Conservation (phyloP, 768 basidiomycete species). For the Saitozyma podzolica region DNA sequence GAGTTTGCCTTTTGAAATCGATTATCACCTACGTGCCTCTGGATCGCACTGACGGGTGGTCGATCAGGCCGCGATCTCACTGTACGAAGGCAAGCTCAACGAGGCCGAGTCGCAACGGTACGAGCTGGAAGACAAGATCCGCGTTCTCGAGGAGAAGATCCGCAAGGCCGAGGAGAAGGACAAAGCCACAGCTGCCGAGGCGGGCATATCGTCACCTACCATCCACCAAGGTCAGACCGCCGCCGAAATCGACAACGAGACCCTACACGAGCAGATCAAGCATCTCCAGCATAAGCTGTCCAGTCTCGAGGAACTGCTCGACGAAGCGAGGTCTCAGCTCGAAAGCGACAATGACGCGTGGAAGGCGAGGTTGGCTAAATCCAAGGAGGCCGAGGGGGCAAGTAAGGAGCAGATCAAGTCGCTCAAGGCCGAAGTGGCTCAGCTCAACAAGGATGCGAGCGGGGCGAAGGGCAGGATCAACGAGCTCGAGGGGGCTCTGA, state of each 20-base stretch:
- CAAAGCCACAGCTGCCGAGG: constrained; percentile 1
- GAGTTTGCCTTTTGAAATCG: constrained; percentile 29
- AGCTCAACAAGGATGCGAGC: constrained; percentile 67
- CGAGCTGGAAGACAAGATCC: constrained; percentile 40
- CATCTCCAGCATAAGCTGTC: constrained; percentile 78
- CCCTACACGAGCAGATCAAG: constrained; percentile 80
- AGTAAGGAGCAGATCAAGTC: constrained; percentile 73
- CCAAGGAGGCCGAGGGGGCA: constrained; percentile 60
- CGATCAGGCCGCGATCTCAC: constrained; percentile 65
- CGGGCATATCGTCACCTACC: not conserved
- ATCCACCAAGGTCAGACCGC: constrained; percentile 58
- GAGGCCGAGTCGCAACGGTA: constrained; percentile 63
- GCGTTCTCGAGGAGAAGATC: constrained; percentile 40
- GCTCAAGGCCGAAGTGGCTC: constrained; percentile 69
- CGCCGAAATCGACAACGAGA: constrained; percentile 91
- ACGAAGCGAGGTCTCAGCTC: constrained; percentile 64
- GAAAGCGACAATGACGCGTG: constrained; percentile 63
- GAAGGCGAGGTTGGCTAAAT: constrained; percentile 34
- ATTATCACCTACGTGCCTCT: not conserved
- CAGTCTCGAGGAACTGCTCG: constrained; percentile 77
- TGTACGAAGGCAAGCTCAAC: constrained; percentile 80
- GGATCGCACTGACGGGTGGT: not conserved
- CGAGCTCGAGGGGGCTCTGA: constrained; percentile 85
- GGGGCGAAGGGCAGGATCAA: constrained; percentile 68
- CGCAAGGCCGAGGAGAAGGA: constrained; percentile 38